Percentiles rank a stretch among this genome's conserved stretches.
These are phyloP conservation scores for Leccinum solheimii DNA, from an alignment of 1,284 basidiomycete species.

Conservation along the genomic window DNA sequence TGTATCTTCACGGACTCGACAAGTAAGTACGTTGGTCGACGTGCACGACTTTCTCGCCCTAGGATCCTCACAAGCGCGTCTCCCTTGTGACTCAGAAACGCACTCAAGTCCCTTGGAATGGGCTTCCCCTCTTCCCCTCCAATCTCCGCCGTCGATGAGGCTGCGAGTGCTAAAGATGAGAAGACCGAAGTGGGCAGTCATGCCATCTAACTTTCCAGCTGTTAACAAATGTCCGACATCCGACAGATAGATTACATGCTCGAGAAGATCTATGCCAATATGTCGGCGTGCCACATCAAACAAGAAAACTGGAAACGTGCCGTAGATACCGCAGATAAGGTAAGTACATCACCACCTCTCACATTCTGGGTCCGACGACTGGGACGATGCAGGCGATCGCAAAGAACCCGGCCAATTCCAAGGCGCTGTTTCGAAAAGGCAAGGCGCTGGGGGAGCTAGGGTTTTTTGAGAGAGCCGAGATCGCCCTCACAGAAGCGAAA, in stretches of 20 bases:
- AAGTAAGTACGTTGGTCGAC: constrained; percentile 45
- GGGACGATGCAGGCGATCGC: constrained; percentile 53
- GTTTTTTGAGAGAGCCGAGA: constrained; percentile 69
- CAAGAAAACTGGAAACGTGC: constrained; percentile 74
- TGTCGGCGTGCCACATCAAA: constrained; percentile 79
- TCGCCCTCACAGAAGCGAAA: constrained; percentile 61
- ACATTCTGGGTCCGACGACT: constrained; percentile 2
- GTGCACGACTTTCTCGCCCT: background rate
- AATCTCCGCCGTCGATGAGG: constrained; percentile 35
- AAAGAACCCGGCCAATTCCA: constrained; percentile 72
- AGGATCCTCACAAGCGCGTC: background rate
- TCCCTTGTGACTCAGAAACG: constrained; percentile 41
- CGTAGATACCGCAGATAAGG: constrained; percentile 75
- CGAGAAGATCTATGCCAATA: constrained; percentile 80
- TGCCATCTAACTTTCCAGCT: background rate
- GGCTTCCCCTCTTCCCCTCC: constrained; percentile 12
- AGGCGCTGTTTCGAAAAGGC: constrained; percentile 78
- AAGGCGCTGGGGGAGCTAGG: constrained; percentile 74
- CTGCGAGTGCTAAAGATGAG: constrained; percentile 44
- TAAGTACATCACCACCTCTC: constrained; percentile 18
- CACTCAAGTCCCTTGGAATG: constrained; percentile 50
- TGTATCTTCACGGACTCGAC: constrained; percentile 71
- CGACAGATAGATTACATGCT: constrained; percentile 66
- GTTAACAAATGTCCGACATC: constrained; percentile 30
- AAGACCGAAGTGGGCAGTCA: constrained; percentile 49